Evolutionary conservation across 345 rosid species (phyloP).

Genomic region (Hypericum androsaemum): DNA sequence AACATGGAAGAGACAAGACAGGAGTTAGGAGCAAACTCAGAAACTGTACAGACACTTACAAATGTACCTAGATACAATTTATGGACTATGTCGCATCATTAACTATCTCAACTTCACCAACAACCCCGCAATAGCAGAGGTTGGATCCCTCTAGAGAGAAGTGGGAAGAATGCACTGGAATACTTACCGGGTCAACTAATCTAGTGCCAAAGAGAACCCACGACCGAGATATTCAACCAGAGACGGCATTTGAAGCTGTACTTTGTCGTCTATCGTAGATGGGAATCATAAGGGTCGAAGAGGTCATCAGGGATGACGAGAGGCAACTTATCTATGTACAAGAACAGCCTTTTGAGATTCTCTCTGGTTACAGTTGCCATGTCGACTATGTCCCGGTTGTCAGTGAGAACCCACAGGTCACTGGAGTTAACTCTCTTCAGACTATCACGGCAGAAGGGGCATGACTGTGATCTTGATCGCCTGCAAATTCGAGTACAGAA

Average conservation of each 20-base stretch:
- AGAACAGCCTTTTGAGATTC: slow-evolving; percentile 45
- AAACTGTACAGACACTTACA: slow-evolving; percentile 36
- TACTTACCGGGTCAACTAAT: slow-evolving; percentile 3
- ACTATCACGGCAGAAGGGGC: slow-evolving; percentile 63
- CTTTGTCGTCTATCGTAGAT: slow-evolving; percentile 21
- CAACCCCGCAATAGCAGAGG: slow-evolving; percentile 7
- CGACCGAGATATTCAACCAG: background rate
- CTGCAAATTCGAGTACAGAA: slow-evolving; percentile 16
- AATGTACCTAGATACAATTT: slow-evolving; percentile 22
- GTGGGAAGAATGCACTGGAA: slow-evolving; percentile 10
- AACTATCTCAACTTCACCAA: slow-evolving; percentile 16
- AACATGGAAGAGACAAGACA: too few relatives aligned
- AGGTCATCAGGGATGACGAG: slow-evolving; percentile 37
- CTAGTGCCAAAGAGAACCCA: slow-evolving; percentile 7
- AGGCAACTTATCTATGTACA: slow-evolving; percentile 56
- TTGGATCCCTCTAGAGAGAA: slow-evolving; percentile 7
- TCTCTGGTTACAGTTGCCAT: slow-evolving; percentile 41
- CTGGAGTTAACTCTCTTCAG: slow-evolving; percentile 57
- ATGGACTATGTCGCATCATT: slow-evolving; percentile 2
- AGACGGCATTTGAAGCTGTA: slow-evolving; percentile 8
- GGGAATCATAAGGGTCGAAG: slow-evolving; percentile 39
- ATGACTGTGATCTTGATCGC: slow-evolving; percentile 49
- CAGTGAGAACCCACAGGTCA: slow-evolving; percentile 54
- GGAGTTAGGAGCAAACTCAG: slow-evolving; percentile 1
- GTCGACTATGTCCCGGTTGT: slow-evolving; percentile 41